Base-by-base conservation (phyloP, 1,284 basidiomycete genomes). In the Melampsora larici-populina region DNA sequence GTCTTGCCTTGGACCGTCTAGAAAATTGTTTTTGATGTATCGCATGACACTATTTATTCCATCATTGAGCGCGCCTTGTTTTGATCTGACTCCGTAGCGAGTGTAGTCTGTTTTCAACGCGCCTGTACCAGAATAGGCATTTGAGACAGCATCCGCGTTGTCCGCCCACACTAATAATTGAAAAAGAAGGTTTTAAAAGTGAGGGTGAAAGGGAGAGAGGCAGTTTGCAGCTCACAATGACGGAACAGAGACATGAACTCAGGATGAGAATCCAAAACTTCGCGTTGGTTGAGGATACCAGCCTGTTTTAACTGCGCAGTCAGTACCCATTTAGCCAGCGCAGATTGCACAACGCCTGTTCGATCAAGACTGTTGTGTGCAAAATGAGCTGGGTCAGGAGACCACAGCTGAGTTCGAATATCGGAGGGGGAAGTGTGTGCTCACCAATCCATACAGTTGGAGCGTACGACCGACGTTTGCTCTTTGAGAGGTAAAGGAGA, bases 61-160 rank as follows among this genome's bases (percentile, higher is more conserved):
- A 84, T 99, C 97, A 82, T 94, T 90, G 66, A 97, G 81, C 36
- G 87, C 84, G 36, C 96, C 96, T 79, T 89, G 88, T 71, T 87
- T 89, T 2, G 93, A 93, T 29, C 95, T 88, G 84, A 92, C 91
- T 81, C 94, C 96, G 0, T 68, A 58, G 9, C 74, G 51, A 11
- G 95, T 99, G 83, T 94, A 98, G 85, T 99, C 97, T 0, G 94
- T 94, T 85, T 99, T 99, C 81, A 99, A 86, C 0, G 97, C 97
- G 18, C 93, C 95, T 29, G 95, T 96, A 31, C 97, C 97, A 70
- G 90, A 92, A 85, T 99, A 99, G 0, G 95, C 94, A 79, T 88
- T 90, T 1, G 94, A 91, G 80, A 99, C 92, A 70, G 88, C 87
- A 84, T 99, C 94, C 24, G 94, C 97, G 83, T 99, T 96, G 83